Percentiles rank a stretch among this genome's conserved stretches.
Conservation (phyloP, 2,329 filamentous ascomycete genomes). For the Pyricularia pennisetigena region DNA sequence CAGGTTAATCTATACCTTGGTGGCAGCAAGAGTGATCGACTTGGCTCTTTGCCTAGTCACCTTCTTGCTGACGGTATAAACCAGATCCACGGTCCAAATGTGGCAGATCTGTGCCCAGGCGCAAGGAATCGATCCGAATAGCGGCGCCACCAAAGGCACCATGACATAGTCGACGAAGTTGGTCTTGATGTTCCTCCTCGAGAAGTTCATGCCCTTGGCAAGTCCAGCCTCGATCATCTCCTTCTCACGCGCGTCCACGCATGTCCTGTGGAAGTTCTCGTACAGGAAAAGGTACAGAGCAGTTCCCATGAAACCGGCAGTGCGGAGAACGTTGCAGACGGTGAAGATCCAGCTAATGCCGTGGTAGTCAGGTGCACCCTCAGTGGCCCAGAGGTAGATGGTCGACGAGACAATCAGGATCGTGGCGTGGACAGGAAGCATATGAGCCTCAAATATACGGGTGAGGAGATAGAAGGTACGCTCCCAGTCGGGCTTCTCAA, state of each 20-base stretch:
- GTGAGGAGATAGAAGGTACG: slow-evolving; percentile 50
- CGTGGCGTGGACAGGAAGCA: slow-evolving; percentile 58
- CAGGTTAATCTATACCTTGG: slow-evolving; percentile 30
- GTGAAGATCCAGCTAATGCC: slow-evolving; percentile 49
- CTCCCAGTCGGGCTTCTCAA: slow-evolving; percentile 42
- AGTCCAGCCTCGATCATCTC: slow-evolving; percentile 60
- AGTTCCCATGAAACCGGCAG: slow-evolving; percentile 51
- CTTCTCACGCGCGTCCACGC: slow-evolving; percentile 47
- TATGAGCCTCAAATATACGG: slow-evolving; percentile 66
- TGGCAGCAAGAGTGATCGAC: slow-evolving; percentile 29
- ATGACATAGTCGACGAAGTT: slow-evolving; percentile 54
- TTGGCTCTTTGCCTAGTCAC: slow-evolving; percentile 42
- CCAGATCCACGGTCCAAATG: slow-evolving; percentile 59
- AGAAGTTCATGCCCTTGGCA: slow-evolving; percentile 56
- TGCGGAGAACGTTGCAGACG: slow-evolving; percentile 49
- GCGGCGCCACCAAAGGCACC: slow-evolving; percentile 56
- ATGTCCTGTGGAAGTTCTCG: slow-evolving; percentile 55
- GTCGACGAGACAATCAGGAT: slow-evolving; percentile 54
- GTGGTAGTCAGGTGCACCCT: slow-evolving; percentile 39
- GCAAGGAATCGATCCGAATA: slow-evolving; percentile 59
- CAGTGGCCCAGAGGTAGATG: slow-evolving; percentile 45
- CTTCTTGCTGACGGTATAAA: slow-evolving; percentile 66
- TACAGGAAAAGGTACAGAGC: slow-evolving; percentile 56
- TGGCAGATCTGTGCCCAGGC: slow-evolving; percentile 59
- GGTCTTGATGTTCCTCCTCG: slow-evolving; percentile 41